Evolutionary conservation across 345 rosid genomes (phyloP).

Genomic region (Dovyalis caffra): DNA sequence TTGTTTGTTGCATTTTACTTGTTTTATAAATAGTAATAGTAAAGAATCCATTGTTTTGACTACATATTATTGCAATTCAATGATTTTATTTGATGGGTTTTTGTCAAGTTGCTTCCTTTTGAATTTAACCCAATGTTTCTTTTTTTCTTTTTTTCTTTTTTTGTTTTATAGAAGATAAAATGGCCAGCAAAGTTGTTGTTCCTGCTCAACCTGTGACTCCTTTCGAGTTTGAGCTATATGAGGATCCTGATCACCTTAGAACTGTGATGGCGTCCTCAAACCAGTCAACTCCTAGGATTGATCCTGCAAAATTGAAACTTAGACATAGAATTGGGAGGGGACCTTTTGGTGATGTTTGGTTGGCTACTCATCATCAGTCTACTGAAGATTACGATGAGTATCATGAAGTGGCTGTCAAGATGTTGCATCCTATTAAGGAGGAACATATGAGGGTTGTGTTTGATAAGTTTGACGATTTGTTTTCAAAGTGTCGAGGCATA

Average conservation of each 20-base stretch:
- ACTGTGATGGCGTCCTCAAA: constrained; percentile 50
- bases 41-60: background rate
- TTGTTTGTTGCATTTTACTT: background rate
- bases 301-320: constrained; percentile 62
- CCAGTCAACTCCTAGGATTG: constrained; percentile 62
- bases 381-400: constrained; percentile 58
- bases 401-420: constrained; percentile 84
- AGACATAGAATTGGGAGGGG: constrained; percentile 95
- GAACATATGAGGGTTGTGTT: constrained; percentile 49
- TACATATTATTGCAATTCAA: background rate
- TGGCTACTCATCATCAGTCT: constrained; percentile 76
- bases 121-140: background rate
- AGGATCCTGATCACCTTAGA: constrained; percentile 54
- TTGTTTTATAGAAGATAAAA: constrained; percentile 24
- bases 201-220: constrained; percentile 40
- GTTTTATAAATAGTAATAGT: background rate
- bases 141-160: background rate
- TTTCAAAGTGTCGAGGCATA: constrained; percentile 50
- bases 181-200: constrained; percentile 63
- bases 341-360: constrained; percentile 90
- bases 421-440: constrained; percentile 67
- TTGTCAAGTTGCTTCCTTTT: background rate
- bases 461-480: constrained; percentile 61
- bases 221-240: constrained; percentile 71
- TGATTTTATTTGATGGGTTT: background rate